Evolutionary conservation across 2,329 filamentous ascomycete genomes (phyloP).

Genomic region (Beauveria scarabaeidicola): DNA sequence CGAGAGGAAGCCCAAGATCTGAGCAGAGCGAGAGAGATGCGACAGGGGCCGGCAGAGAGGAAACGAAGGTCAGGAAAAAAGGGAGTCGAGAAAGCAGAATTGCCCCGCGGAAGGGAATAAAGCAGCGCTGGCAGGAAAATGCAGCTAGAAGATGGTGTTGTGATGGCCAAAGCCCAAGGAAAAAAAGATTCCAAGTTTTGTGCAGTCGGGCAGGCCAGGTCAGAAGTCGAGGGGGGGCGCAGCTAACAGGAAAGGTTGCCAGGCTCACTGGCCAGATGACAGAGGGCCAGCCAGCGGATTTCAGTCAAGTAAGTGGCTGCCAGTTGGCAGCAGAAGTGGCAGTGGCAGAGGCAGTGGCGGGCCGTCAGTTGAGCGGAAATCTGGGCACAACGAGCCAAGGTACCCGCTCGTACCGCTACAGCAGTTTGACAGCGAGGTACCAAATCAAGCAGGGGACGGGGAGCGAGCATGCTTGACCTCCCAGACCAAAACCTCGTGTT

Average conservation of each 20-base stretch:
- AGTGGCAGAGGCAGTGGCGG: not conserved
- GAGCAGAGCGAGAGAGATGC: slow-evolving; percentile 5
- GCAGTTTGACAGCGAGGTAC: not conserved
- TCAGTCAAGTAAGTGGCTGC: not conserved
- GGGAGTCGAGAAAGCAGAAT: slow-evolving; percentile 5
- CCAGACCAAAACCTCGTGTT: slow-evolving; percentile 4
- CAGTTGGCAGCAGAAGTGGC: not conserved
- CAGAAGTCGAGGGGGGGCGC: not conserved
- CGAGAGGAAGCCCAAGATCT: not conserved
- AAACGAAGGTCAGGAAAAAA: slow-evolving; percentile 6
- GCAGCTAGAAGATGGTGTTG: not conserved
- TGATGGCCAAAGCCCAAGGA: slow-evolving; percentile 1
- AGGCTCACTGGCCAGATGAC: not conserved
- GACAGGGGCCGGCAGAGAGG: not conserved
- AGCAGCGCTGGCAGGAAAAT: not conserved
- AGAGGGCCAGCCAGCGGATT: too few species aligned
- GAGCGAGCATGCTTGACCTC: too few species aligned
- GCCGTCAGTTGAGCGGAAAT: not conserved
- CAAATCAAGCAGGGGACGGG: slow-evolving; percentile 4
- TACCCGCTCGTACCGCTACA: not conserved
- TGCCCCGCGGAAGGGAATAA: slow-evolving; percentile 8
- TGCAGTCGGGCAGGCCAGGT: not conserved
- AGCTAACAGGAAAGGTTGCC: not conserved
- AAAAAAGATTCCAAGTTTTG: slow-evolving; percentile 7
- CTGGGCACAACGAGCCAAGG: not conserved